Evolutionary conservation across 2,329 filamentous ascomycete genomes (phyloP).

Genomic region (Alternaria metachromatica): DNA sequence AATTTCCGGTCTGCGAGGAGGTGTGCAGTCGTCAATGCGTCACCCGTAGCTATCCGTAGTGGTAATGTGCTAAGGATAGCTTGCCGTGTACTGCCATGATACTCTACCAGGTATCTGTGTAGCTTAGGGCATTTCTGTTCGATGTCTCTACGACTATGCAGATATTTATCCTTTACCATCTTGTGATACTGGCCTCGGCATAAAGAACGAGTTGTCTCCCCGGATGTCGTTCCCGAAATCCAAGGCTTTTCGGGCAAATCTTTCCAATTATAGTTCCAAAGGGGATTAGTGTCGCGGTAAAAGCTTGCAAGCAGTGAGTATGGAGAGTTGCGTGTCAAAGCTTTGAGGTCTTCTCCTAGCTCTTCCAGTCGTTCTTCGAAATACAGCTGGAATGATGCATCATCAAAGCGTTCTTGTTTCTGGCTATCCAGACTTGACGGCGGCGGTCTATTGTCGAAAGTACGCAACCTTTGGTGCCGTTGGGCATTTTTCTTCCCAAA

Average conservation of each 20-base stretch:
- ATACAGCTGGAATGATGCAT: not conserved
- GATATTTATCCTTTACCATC: not conserved
- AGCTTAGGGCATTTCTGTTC: not conserved
- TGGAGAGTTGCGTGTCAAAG: not conserved
- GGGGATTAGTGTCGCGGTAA: not conserved
- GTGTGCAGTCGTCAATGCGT: not conserved
- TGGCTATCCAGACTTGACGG: not conserved
- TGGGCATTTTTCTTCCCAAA: not conserved
- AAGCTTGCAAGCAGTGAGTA: not conserved
- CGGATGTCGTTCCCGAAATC: not conserved
- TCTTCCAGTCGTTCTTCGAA: not conserved
- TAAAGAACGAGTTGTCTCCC: not conserved
- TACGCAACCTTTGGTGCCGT: not conserved
- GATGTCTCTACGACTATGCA: not conserved
- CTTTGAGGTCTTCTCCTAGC: not conserved
- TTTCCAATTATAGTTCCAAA: not conserved
- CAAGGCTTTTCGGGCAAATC: not conserved
- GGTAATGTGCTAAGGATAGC: not conserved
- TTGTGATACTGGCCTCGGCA: not conserved
- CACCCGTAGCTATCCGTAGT: not conserved
- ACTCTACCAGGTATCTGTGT: not conserved
- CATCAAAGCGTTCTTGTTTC: not conserved
- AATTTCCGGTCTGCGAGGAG: not conserved
- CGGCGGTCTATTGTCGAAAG: not conserved
- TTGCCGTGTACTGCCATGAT: not conserved